Conservation (phyloP, 23 red algal genomes). For the Gracilaria vermiculophylla region DNA sequence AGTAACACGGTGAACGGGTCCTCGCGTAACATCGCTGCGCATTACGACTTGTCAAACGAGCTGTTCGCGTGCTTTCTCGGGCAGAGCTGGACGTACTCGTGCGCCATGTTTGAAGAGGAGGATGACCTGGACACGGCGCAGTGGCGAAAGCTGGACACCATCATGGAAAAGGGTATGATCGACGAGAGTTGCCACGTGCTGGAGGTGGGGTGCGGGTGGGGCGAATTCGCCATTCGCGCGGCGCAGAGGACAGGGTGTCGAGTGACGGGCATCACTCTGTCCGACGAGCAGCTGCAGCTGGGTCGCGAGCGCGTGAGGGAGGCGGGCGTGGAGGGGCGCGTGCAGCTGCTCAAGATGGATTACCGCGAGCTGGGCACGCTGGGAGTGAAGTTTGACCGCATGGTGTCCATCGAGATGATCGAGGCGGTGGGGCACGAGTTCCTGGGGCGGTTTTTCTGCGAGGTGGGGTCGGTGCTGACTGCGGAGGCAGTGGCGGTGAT, state of each 20-base stretch:
- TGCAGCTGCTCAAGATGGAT: slow-evolving; percentile 75
- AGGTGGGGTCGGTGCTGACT: slow-evolving; percentile 44
- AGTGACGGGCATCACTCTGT: slow-evolving; percentile 91
- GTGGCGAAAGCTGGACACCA: slow-evolving; percentile 69
- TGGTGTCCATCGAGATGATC: slow-evolving; percentile 95
- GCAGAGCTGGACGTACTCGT: slow-evolving; percentile 91
- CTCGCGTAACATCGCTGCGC: slow-evolving; percentile 74
- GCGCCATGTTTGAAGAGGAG: slow-evolving; percentile 59
- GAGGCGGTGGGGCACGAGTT: slow-evolving; percentile 96
- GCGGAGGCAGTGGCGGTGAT: slow-evolving; percentile 73
- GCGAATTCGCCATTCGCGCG: slow-evolving; percentile 88
- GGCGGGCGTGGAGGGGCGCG: slow-evolving; percentile 65
- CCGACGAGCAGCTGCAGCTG: slow-evolving; percentile 80
- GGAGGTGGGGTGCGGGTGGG: slow-evolving; percentile 99
- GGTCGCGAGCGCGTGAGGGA: slow-evolving; percentile 39
- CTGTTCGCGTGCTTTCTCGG: slow-evolving; percentile 95
- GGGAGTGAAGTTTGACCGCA: slow-evolving; percentile 70
- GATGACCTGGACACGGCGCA: slow-evolving; percentile 80
- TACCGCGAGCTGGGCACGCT: slow-evolving; percentile 65
- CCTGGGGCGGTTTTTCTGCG: slow-evolving; percentile 77
- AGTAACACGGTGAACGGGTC: slow-evolving; percentile 67
- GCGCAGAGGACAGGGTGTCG: slow-evolving; percentile 28
- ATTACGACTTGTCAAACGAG: slow-evolving; percentile 95
- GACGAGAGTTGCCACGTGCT: slow-evolving; percentile 49
- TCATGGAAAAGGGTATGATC: slow-evolving; percentile 76